Evolutionary conservation across 495 filamentous ascomycete genomes (phyloP).

Genomic region (Penicillium antarcticum): DNA sequence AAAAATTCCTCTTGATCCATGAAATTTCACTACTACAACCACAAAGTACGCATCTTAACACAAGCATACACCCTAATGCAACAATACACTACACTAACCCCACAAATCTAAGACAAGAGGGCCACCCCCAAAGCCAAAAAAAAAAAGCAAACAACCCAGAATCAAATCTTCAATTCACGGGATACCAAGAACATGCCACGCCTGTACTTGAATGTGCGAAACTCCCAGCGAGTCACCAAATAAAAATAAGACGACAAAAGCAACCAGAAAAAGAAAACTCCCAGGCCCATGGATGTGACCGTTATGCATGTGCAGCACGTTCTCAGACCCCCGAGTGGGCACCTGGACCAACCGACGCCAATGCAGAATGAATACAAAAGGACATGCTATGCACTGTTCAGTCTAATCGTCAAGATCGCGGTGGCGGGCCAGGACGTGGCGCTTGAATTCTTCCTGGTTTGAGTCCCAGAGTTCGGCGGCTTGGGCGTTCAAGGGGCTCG

Average conservation of each 20-base stretch:
- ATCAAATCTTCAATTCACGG: too few relatives aligned
- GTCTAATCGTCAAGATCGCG: slow-evolving; percentile 56
- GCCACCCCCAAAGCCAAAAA: not conserved
- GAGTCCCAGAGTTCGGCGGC: slow-evolving; percentile 96
- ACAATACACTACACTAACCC: too few relatives aligned
- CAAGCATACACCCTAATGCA: too few relatives aligned
- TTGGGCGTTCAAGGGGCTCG: slow-evolving; percentile 92
- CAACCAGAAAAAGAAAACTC: slow-evolving; percentile 26
- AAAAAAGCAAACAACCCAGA: not conserved
- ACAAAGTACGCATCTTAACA: too few relatives aligned
- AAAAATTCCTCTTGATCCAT: too few relatives aligned
- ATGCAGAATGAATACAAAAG: slow-evolving; percentile 13
- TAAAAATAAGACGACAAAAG: slow-evolving; percentile 7
- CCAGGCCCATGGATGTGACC: slow-evolving; percentile 23
- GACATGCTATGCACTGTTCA: slow-evolving; percentile 13
- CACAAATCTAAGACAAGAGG: too few relatives aligned
- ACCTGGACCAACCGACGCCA: slow-evolving; percentile 16
- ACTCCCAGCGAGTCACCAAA: slow-evolving; percentile 4
- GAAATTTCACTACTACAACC: too few relatives aligned
- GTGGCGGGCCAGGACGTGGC: slow-evolving; percentile 62
- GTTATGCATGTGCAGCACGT: slow-evolving; percentile 26
- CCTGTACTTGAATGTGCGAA: slow-evolving; percentile 12
- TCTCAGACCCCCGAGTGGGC: not conserved
- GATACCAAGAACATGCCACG: slow-evolving; percentile 1
- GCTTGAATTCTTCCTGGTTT: slow-evolving; percentile 82